Conservation (phyloP, 306 rosid species). For the Fagus crenata region DNA sequence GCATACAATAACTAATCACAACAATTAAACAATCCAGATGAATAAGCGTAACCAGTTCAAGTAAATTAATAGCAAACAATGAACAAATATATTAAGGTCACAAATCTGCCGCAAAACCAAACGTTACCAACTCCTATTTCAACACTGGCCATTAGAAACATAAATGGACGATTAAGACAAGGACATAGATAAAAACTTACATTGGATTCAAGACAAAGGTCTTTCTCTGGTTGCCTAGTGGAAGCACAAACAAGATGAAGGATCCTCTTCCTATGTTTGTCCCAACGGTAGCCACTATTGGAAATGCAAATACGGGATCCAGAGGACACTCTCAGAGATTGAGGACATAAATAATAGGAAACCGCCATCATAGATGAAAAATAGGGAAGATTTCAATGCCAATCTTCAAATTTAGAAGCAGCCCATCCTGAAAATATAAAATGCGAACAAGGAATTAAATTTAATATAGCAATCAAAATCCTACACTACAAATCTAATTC, state of each 20-base stretch:
- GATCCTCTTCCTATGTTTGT: conserved; percentile 10
- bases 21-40: too few relatives aligned
- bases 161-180: neutral
- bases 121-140: too few relatives aligned
- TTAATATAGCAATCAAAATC: too few relatives aligned
- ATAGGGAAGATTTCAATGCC: neutral
- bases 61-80: too few relatives aligned
- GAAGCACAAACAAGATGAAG: conserved; percentile 29
- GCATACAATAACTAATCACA: too few relatives aligned
- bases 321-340: conserved; percentile 26
- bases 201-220: conserved; percentile 15
- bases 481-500: too few relatives aligned
- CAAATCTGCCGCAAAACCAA: too few relatives aligned
- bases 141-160: neutral
- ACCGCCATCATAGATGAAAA: conserved; percentile 18
- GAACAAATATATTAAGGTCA: too few relatives aligned
- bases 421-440: neutral
- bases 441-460: neutral
- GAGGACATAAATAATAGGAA: conserved; percentile 28
- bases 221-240: conserved; percentile 9
- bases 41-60: too few relatives aligned
- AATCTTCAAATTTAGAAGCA: neutral
- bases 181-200: neutral
- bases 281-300: neutral
- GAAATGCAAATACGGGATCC: conserved; percentile 10